Evolutionary conservation across 352 stramenopile genomes (phyloP), one percentile per base, ranked within the genome.

Genomic region (Phytophthora lateralis): DNA sequence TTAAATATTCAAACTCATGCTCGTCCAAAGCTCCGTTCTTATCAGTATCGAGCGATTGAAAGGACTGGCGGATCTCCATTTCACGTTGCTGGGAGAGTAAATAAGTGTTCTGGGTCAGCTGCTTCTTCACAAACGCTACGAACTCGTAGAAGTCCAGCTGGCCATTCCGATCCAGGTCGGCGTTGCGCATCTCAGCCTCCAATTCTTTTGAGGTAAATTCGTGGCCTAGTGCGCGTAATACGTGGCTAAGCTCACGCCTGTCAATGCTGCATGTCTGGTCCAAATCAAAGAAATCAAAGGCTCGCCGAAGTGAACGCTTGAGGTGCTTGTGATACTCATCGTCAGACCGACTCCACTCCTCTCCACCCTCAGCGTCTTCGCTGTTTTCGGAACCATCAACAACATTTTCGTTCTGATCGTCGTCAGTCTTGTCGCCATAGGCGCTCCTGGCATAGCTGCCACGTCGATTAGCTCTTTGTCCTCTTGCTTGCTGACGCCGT

Each of bases 281-380:
- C 5, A 87, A 54, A 41, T 94, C 85, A 45, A 90, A 94, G 35
- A 92, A 92, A 37, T 92, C 82, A 43, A 92, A 94, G 12, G 79
- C 85, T 46, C 77, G 73, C 4, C 76, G 76, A 12, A 91, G 58
- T 2, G 82, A 80, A 17, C 60, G 72, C 46, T 89, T 91, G 14
- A 92, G 60, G 17, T 86, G 65, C 24, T 75, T 79, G 18, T 80
- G 67, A 34, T 88, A 93, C 50, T 89, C 78, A 3, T 55, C 65
- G 59, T 93, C 84, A 7, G 84, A 92, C 14, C 56, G 49, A 18
- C 60, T 78, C 26, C 54, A 61, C 21, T 65, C 55, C 4, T 73
- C 57, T 20, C 60, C 57, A 8, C 44, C 44, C 0, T 76, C 59
- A 14, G 60, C 63, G 11, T 60, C 54, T 4, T 72, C 64, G 24